Evolutionary conservation across 768 basidiomycete genomes (phyloP).

Genomic region (Serendipita sp.): DNA sequence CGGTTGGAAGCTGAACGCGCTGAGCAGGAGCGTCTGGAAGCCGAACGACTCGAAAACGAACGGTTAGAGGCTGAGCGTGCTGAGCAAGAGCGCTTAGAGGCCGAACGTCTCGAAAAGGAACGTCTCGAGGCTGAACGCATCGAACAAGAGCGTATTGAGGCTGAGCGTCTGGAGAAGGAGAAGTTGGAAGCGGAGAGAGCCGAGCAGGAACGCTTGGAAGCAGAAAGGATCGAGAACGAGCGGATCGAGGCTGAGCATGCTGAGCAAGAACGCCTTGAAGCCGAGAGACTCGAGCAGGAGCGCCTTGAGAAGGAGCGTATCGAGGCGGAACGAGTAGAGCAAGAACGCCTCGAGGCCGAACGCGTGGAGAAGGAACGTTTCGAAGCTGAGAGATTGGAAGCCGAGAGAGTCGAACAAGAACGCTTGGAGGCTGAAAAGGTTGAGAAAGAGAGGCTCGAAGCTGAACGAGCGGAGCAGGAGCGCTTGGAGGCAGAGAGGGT

Average conservation of each 20-base stretch:
- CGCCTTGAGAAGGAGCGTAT: not conserved
- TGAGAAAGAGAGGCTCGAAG: not conserved
- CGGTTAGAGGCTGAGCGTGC: not conserved
- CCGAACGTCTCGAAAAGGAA: not conserved
- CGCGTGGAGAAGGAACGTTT: not conserved
- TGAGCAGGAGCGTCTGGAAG: conserved; percentile 4
- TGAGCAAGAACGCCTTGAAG: not conserved
- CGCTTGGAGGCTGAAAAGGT: not conserved
- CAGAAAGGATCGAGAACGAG: not conserved
- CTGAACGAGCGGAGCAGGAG: not conserved
- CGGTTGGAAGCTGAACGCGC: not conserved
- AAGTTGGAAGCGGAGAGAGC: not conserved
- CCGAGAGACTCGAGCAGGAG: not conserved
- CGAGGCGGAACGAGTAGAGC: not conserved
- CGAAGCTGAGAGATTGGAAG: not conserved
- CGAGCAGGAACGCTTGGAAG: conserved; percentile 5
- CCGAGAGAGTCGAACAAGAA: not conserved
- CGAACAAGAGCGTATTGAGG: not conserved
- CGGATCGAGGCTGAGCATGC: not conserved
- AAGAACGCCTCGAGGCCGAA: not conserved
- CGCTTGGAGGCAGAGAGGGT: not conserved
- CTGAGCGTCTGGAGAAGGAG: not conserved
- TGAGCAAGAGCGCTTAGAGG: conserved; percentile 4
- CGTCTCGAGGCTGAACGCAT: not conserved
- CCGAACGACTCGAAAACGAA: not conserved